phyloP scores from a whole-genome alignment of 139 green algal species.

The Chlorella sp. region DNA sequence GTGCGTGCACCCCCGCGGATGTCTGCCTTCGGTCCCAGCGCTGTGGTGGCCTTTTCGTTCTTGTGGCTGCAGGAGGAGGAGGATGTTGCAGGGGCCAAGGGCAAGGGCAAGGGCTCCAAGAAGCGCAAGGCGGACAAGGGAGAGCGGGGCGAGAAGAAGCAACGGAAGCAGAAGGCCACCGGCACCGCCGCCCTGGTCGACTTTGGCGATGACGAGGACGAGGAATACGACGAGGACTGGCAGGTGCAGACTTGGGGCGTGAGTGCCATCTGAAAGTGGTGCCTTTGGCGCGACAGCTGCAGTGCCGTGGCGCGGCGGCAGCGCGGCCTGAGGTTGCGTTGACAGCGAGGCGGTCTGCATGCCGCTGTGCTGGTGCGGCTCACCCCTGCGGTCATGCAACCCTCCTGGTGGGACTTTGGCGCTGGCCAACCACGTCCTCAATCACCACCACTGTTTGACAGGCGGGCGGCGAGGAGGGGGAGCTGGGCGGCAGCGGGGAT shows the following conservation, averaged over 20 bases:
- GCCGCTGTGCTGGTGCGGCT: too few species aligned
- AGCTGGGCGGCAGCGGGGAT: background rate
- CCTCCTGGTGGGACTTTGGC: too few species aligned
- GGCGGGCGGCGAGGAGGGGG: background rate
- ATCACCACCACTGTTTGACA: too few species aligned
- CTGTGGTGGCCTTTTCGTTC: background rate
- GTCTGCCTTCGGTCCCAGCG: background rate
- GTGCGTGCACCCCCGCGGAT: background rate
- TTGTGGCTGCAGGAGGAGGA: background rate
- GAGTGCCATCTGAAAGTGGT: too few species aligned
- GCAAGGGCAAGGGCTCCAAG: slow-evolving; percentile 12
- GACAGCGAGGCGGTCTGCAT: too few species aligned
- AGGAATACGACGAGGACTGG: background rate
- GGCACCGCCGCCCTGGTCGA: slow-evolving; percentile 25
- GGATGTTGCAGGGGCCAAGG: background rate
- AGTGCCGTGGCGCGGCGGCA: too few species aligned
- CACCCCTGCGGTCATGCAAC: too few species aligned
- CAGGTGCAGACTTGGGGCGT: slow-evolving; percentile 2
- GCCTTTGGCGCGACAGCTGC: too few species aligned
- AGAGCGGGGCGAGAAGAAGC: background rate
- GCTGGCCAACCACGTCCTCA: too few species aligned
- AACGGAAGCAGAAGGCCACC: slow-evolving; percentile 2
- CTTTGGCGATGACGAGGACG: slow-evolving; percentile 62
- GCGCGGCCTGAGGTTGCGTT: too few species aligned
- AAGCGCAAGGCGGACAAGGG: slow-evolving; percentile 12